Conservation (phyloP, 352 stramenopile genomes). For the Phytophthora agathidicida region DNA sequence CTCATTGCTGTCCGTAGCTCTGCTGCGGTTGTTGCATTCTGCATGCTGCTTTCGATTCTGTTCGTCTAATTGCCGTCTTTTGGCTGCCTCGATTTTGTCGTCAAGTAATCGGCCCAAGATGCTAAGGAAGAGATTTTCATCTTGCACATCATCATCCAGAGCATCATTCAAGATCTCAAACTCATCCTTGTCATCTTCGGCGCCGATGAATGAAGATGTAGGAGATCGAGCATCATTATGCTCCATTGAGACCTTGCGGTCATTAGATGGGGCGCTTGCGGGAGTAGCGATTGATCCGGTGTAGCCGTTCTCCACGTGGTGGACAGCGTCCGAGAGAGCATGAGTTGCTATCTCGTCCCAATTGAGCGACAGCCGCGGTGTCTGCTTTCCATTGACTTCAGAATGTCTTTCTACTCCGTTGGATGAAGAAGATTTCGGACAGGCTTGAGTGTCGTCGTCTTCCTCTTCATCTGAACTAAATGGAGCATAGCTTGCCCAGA, state of each 20-base stretch:
- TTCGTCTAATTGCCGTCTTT: constrained; percentile 32
- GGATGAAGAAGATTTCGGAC: not conserved
- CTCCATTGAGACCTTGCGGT: constrained; percentile 24
- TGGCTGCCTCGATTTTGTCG: constrained; percentile 55
- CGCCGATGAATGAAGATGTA: constrained; percentile 43
- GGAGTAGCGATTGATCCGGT: constrained; percentile 23
- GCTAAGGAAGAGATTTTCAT: constrained; percentile 79
- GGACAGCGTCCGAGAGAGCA: constrained; percentile 53
- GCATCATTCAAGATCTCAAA: constrained; percentile 75
- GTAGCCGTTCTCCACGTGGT: constrained; percentile 32
- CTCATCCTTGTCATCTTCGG: constrained; percentile 71
- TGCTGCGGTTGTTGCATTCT: constrained; percentile 8
- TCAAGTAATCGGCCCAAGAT: constrained; percentile 73
- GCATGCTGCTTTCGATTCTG: constrained; percentile 19
- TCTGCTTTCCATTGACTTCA: constrained; percentile 4
- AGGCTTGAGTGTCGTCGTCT: constrained; percentile 35
- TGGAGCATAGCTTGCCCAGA: constrained; percentile 78
- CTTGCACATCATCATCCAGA: constrained; percentile 60
- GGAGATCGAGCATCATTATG: constrained; percentile 28
- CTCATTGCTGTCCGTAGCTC: constrained; percentile 3
- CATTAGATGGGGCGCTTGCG: constrained; percentile 18
- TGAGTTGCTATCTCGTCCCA: constrained; percentile 70
- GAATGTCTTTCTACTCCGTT: constrained; percentile 21
- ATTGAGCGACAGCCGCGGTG: constrained; percentile 30
- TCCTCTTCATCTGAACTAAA: constrained; percentile 71